phyloP scores from a whole-genome alignment of 208 protist genomes.

The Paratrypanosoma confusum region DNA sequence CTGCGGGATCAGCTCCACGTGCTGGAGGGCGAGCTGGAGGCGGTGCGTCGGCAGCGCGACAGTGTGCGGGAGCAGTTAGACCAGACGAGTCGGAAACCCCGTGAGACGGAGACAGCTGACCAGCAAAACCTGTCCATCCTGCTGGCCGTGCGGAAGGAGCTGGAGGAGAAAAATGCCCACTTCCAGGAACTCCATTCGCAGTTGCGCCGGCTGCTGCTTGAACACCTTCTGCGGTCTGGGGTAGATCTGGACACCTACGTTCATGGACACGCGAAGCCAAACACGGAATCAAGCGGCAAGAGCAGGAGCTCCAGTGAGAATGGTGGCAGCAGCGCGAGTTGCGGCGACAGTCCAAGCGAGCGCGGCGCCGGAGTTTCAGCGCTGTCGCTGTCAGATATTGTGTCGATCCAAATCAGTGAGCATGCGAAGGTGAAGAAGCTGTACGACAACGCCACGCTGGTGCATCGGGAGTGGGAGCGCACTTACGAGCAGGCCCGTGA shows the following conservation, averaged over 20 bases:
- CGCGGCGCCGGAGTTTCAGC: too few species aligned
- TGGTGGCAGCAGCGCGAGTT: too few species aligned
- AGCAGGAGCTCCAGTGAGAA: too few species aligned
- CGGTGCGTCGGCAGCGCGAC: neutral
- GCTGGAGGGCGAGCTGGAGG: constrained; percentile 1
- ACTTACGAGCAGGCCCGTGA: constrained; percentile 68
- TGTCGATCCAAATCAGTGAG: constrained; percentile 30
- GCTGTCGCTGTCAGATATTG: constrained; percentile 19
- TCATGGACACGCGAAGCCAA: too few species aligned
- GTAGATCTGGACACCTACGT: constrained; percentile 5
- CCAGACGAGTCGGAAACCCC: too few species aligned
- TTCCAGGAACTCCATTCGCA: constrained; percentile 10
- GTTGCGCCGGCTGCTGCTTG: constrained; percentile 13
- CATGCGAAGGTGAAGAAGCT: constrained; percentile 11
- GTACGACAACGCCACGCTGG: constrained; percentile 6
- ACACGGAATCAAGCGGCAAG: too few species aligned
- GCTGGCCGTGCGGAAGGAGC: constrained; percentile 7
- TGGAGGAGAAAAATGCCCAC: constrained; percentile 6
- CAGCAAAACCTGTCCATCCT: too few species aligned
- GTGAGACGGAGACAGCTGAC: too few species aligned
- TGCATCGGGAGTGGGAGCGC: constrained; percentile 66
- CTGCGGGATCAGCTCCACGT: constrained; percentile 1
- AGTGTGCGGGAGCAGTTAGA: constrained; percentile 2
- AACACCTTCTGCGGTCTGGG: constrained; percentile 11
- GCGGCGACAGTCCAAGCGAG: too few species aligned